Base-by-base conservation (phyloP, 768 basidiomycete species). In the Mrakia blollopis region DNA sequence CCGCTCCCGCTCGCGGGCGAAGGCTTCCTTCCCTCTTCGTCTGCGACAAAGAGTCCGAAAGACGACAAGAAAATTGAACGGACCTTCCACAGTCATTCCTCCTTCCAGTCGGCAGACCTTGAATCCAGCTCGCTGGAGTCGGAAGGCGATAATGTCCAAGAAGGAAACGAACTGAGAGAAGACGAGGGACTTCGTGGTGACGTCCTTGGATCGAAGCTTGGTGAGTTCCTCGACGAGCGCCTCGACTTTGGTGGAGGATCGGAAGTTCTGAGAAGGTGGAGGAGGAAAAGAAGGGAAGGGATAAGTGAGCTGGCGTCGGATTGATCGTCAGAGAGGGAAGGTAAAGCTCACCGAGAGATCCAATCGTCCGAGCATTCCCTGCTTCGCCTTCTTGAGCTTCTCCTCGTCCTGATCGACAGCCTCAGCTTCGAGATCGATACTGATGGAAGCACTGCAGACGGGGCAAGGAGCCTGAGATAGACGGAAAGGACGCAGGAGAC, bases 161-260 rank as follows among this genome's bases (percentile, higher is more conserved):
- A 83, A 83, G 92, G 54, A 94, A 14, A 78, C 93, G 81, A 96
- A 97, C 84, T 96, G 94, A 80, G 92, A 93, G 83, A 98, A 99
- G 25, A 99, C 96, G 72, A 99, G 88, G 83, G 92, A 94, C 86
- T 99, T 99, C 44, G 93, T 94, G 16, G 94, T 96, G 39, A 91
- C 87, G 82, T 98, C 93, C 81, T 94, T 88, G 78, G 87, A 83
- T 50, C 94, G 87, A 57, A 97, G 86, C 82, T 92, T 93, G 81
- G 88, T 89, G 73, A 99, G 84, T 84, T 99, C 97, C 83, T 99
- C 97, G 5, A 98, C 86, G 7, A 99, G 87, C 2, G 96, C 95
- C 82, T 99, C 97, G 61, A 98, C 93, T 86, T 98, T 99, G 7
- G 94, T 90, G n/a, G 93, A 95, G 1, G 94, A 96, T 68, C 93